Percentiles rank a stretch among this genome's conserved stretches.
Conservation (phyloP, 768 basidiomycete species). For the Lentinula lateritia region DNA sequence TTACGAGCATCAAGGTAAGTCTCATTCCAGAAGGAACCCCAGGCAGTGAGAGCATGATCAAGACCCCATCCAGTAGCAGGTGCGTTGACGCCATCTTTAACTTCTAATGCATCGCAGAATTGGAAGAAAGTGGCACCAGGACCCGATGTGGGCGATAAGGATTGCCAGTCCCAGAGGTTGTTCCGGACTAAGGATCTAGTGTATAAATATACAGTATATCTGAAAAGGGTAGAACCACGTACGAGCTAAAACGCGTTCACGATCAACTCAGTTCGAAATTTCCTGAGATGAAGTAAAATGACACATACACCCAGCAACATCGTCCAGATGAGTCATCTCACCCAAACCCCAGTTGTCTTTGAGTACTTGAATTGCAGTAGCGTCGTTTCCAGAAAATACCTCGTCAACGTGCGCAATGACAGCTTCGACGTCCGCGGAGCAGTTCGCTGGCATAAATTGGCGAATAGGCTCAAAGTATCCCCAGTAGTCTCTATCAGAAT, state of each 20-base stretch:
- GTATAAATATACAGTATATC: no score
- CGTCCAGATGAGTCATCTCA: conserved; percentile 35
- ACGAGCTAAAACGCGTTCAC: background rate
- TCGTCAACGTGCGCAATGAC: conserved; percentile 42
- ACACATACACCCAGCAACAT: conserved; percentile 37
- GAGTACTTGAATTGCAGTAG: conserved; percentile 27
- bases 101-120: conserved; percentile 43
- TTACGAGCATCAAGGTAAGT: conserved; percentile 20
- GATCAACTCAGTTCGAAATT: no score
- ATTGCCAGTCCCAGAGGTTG: conserved; percentile 43
- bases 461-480: conserved; percentile 47
- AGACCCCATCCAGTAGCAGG: conserved; percentile 36
- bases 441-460: conserved; percentile 43
- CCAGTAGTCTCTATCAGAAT: conserved; percentile 28
- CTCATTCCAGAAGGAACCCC: conserved; percentile 37
- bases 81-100: conserved; percentile 36
- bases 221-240: background rate
- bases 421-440: conserved; percentile 45
- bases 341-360: conserved; percentile 38
- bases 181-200: conserved; percentile 16
- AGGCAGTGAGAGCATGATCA: conserved; percentile 34
- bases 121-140: conserved; percentile 30
- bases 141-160: conserved; percentile 31
- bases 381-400: conserved; percentile 28
- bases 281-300: background rate